Evolutionary conservation across 495 filamentous ascomycete species (phyloP).

Genomic region (Elasticomyces elasticus): DNA sequence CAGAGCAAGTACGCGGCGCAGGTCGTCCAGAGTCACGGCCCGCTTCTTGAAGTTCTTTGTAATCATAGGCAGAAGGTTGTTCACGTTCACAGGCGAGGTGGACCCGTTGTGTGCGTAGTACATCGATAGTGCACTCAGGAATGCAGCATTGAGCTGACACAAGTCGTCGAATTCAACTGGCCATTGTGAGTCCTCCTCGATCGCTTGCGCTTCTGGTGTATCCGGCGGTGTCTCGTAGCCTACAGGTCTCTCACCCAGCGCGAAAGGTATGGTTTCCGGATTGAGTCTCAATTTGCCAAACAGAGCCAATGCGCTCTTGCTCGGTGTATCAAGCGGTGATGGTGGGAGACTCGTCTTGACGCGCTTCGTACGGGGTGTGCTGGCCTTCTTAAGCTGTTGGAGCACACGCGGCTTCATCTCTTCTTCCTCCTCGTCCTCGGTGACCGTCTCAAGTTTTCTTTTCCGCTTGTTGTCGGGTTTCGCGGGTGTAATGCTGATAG

Average conservation of each 20-base stretch:
- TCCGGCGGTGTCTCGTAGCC: conserved; percentile 9
- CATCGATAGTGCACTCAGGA: conserved; percentile 48
- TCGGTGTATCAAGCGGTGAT: conserved; percentile 13
- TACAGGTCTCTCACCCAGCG: background rate
- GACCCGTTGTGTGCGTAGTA: conserved; percentile 57
- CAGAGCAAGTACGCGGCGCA: conserved; percentile 28
- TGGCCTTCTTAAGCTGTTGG: background rate
- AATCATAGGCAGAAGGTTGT: conserved; percentile 44
- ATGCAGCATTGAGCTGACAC: conserved; percentile 45
- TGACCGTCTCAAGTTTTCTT: background rate
- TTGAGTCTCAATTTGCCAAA: conserved; percentile 13
- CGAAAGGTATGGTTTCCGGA: conserved; percentile 9
- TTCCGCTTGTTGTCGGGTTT: conserved; percentile 9
- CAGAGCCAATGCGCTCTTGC: conserved; percentile 13
- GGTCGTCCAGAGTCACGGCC: conserved; percentile 47
- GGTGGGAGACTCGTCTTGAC: conserved; percentile 15
- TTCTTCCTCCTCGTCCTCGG: conserved; percentile 4
- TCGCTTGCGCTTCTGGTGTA: conserved; percentile 2
- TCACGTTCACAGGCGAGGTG: conserved; percentile 48
- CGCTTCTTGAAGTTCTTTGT: conserved; percentile 53
- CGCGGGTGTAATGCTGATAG: background rate
- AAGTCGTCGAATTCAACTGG: conserved; percentile 48
- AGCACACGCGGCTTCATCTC: background rate
- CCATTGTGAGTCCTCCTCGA: conserved; percentile 21
- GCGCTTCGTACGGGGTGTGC: conserved; percentile 12